phyloP scores from a whole-genome alignment of 2,329 filamentous ascomycete species.

The Pestalotiopsis sp. region DNA sequence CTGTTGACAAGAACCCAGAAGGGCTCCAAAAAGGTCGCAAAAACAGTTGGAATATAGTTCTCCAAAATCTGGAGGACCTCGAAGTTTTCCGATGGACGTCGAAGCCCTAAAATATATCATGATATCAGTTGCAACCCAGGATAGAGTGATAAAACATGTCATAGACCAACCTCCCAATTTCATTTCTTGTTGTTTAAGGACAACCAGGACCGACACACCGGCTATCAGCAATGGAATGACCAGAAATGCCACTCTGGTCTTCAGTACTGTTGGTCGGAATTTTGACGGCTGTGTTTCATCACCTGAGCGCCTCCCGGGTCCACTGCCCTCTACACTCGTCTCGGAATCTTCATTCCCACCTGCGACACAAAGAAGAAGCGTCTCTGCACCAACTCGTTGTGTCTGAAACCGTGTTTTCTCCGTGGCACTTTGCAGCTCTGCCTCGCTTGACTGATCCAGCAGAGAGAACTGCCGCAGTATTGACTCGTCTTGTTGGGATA shows the following conservation, averaged over 20 bases:
- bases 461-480: neutral
- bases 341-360: too few relatives aligned
- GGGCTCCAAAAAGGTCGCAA: neutral
- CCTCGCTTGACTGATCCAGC: neutral
- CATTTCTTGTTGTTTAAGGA: neutral
- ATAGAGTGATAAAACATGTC: neutral
- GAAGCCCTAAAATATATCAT: neutral
- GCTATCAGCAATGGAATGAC: neutral
- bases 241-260: neutral
- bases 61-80: neutral
- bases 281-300: neutral
- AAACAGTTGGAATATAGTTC: neutral
- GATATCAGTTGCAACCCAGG: neutral
- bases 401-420: neutral
- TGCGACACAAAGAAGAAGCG: too few relatives aligned
- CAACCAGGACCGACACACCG: neutral
- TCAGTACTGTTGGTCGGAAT: neutral
- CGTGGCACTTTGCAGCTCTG: neutral
- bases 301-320: too few relatives aligned
- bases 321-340: too few relatives aligned
- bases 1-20: constrained; percentile 2
- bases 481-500: neutral
- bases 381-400: neutral
- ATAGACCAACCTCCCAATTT: neutral
- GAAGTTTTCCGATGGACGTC: neutral